These are phyloP conservation scores for Colletotrichum neosansevieriae DNA, from an alignment of 2,329 filamentous ascomycete species.

Conservation along the genomic window DNA sequence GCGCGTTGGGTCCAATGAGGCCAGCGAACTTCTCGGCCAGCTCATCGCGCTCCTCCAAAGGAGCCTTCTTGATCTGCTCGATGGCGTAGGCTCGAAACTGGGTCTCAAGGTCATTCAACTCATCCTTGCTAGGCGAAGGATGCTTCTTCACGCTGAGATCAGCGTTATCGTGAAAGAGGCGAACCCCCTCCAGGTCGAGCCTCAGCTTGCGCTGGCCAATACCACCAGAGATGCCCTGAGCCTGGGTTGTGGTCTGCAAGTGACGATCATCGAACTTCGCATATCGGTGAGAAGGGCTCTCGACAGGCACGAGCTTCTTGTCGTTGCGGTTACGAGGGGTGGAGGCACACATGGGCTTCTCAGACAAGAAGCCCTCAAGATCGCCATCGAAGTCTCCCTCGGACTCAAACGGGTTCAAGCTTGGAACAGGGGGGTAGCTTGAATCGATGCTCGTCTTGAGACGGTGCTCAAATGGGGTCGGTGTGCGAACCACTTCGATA, in stretches of 20 bases:
- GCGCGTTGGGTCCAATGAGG: conserved; percentile 15
- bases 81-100: conserved; percentile 46
- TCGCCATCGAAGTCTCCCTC: conserved; percentile 54
- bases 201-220: conserved; percentile 17
- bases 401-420: conserved; percentile 48
- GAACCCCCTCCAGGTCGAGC: conserved; percentile 6
- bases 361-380: conserved; percentile 53
- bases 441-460: conserved; percentile 36
- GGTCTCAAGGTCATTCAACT: conserved; percentile 52
- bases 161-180: conserved; percentile 17
- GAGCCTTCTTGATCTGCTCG: conserved; percentile 25
- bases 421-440: conserved; percentile 20
- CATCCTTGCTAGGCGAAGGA: conserved; percentile 58
- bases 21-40: conserved; percentile 23
- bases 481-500: conserved; percentile 36
- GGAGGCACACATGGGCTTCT: conserved; percentile 52
- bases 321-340: conserved; percentile 49
- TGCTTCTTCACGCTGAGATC: conserved; percentile 53
- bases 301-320: conserved; percentile 4
- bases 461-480: conserved; percentile 44
- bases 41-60: conserved; percentile 22
- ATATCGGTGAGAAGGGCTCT: conserved; percentile 27
- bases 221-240: neutral
- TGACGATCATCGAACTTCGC: neutral
- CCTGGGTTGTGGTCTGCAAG: neutral